phyloP scores from a whole-genome alignment of 176 grass and related monocot species.

The Triticum urartu region DNA sequence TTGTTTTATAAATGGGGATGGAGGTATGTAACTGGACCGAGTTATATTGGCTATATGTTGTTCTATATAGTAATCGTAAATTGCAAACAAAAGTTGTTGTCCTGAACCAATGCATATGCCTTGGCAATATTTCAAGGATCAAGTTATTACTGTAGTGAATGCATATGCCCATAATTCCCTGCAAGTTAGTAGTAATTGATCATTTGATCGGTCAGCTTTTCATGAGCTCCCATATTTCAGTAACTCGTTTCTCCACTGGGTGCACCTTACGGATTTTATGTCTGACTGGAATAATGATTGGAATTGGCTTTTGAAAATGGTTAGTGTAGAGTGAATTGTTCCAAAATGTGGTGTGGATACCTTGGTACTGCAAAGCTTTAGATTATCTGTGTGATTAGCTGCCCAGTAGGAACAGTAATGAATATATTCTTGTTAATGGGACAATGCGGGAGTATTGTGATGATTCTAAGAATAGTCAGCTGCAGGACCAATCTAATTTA shows the following conservation, averaged over 20 bases:
- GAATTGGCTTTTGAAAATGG: not conserved
- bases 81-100: not conserved
- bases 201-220: not conserved
- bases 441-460: not conserved
- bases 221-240: not conserved
- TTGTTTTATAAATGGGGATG: conserved; percentile 99
- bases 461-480: not conserved
- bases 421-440: not conserved
- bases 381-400: not conserved
- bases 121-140: not conserved
- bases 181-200: not conserved
- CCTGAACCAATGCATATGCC: not conserved
- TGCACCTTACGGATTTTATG: not conserved
- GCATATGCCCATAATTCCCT: not conserved
- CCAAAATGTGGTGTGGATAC: not conserved
- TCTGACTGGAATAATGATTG: not conserved
- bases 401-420: not conserved
- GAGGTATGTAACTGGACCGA: conserved; percentile 83
- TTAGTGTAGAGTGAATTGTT: not conserved
- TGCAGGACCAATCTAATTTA: not conserved
- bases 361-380: not conserved
- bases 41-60: conserved; percentile 50
- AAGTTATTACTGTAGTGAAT: not conserved
- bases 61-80: conserved; percentile 1
- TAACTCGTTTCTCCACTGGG: not conserved